Evolutionary conservation across 345 rosid genomes (phyloP), one percentile per base, ranked within the genome.

Genomic region (Lenwebbia sp.): DNA sequence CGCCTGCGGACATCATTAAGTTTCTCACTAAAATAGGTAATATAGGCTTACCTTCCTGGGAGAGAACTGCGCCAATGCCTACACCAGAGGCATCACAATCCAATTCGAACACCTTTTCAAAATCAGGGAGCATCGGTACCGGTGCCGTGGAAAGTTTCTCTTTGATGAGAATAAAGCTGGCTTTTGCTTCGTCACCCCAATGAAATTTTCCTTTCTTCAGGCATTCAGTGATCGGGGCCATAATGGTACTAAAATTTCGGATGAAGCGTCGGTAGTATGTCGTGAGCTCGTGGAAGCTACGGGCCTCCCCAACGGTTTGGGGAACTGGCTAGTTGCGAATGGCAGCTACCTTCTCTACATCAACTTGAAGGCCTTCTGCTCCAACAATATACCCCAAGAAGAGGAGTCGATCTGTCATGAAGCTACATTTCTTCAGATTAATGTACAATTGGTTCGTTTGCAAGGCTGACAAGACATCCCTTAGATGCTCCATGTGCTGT

Each of bases 301-400:
- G 6, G 2, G 10, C 33, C 37, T 84, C 44, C 4, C 78, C 8
- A 57, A 44, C 2, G 2, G 1, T 84, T 11, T 9, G 5, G 4
- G 86, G 82, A 30, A 54, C 5, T 10, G 1, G 47, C 56, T 21
- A 49, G 0, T 83, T 10, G 1, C 10, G 0, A 14, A 86, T 70
- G 13, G 33, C 52, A 7, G 26, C 30, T 3, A 86, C 47, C 3
- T 86, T 86, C 49, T 82, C 23, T 3, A 3, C 82, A 86, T 86
- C 87, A 22, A 82, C 85, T 7, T 82, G 28, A 10, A 86, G 15
- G 14, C 85, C 88, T 44, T 83, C 25, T 26, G 3, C 54, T 26
- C 84, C 47, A 30, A 82, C 33, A 81, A 86, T 41, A 86, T 47
- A 83, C 10, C 88, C 83, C 37, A 33, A 19, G 33, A 84, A 87